Conservation (phyloP, 2,329 filamentous ascomycete genomes). For the Cladophialophora yegresii region DNA sequence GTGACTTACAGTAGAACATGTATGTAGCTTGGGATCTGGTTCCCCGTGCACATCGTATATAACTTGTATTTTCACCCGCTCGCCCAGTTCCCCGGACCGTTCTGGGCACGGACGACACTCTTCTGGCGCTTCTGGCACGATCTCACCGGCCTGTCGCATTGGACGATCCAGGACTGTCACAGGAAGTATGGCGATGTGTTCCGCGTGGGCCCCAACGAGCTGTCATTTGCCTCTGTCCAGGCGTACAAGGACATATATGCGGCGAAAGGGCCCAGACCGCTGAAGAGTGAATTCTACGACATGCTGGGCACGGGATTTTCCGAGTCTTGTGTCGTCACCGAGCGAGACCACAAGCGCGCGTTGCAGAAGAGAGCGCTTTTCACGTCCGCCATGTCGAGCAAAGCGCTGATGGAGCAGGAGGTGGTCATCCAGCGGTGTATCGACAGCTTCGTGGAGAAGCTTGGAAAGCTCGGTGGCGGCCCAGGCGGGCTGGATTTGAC, state of each 20-base stretch:
- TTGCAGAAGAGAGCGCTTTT: neutral
- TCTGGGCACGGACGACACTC: constrained; percentile 43
- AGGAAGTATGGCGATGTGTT: constrained; percentile 2
- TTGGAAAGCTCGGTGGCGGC: constrained; percentile 18
- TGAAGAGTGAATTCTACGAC: neutral
- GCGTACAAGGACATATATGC: constrained; percentile 24
- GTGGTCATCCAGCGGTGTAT: constrained; percentile 24
- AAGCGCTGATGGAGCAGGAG: constrained; percentile 43
- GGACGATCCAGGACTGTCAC: neutral
- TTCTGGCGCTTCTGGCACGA: neutral
- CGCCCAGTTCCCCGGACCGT: constrained; percentile 65
- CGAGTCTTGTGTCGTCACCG: constrained; percentile 40
- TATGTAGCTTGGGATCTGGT: neutral
- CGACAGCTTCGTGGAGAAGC: constrained; percentile 13
- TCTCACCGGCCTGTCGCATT: neutral
- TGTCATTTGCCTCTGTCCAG: neutral
- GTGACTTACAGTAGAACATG: neutral
- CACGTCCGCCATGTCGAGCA: constrained; percentile 39
- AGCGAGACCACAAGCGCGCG: neutral
- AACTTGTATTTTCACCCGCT: constrained; percentile 54
- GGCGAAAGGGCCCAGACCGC: neutral
- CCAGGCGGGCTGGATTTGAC: neutral
- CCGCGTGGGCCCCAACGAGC: neutral
- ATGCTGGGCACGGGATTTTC: constrained; percentile 39
- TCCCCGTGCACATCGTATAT: constrained; percentile 1